These are phyloP conservation scores for Zygoascus sp. DNA, from an alignment of 1,139 yeast species.

Conservation along the genomic window DNA sequence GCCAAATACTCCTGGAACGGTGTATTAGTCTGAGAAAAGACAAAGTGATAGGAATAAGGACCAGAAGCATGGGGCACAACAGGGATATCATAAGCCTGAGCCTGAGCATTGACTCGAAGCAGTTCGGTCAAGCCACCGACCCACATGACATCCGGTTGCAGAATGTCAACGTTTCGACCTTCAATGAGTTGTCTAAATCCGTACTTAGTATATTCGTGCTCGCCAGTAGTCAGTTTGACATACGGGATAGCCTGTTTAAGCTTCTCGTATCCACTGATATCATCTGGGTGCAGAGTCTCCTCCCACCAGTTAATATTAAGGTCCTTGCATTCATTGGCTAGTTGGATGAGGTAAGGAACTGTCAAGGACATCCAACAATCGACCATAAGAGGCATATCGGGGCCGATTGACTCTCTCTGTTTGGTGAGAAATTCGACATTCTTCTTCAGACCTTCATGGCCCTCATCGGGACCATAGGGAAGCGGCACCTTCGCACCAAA, in stretches of 20 bases:
- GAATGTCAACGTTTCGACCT: slow-evolving; percentile 44
- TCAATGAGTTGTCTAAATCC: slow-evolving; percentile 49
- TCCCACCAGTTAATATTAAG: slow-evolving; percentile 50
- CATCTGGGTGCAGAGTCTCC: slow-evolving; percentile 49
- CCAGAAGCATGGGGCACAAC: slow-evolving; percentile 51
- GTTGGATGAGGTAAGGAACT: slow-evolving; percentile 45
- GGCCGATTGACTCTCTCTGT: slow-evolving; percentile 45
- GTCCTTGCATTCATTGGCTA: slow-evolving; percentile 42
- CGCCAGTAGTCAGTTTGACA: slow-evolving; percentile 48
- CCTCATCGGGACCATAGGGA: slow-evolving; percentile 49
- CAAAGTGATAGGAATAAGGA: slow-evolving; percentile 49
- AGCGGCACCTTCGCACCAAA: slow-evolving; percentile 51
- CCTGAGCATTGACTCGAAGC: slow-evolving; percentile 44
- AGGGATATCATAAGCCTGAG: slow-evolving; percentile 50
- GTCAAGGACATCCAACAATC: slow-evolving; percentile 50
- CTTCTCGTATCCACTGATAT: slow-evolving; percentile 43
- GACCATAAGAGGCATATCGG: slow-evolving; percentile 49
- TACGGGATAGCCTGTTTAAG: slow-evolving; percentile 45
- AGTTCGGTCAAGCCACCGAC: slow-evolving; percentile 49
- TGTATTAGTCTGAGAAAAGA: slow-evolving; percentile 45
- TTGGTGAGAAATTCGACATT: slow-evolving; percentile 43
- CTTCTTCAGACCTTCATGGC: slow-evolving; percentile 42
- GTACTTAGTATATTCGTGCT: slow-evolving; percentile 48
- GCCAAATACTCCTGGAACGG: slow-evolving; percentile 51
- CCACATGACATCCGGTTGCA: slow-evolving; percentile 53